Evolutionary conservation across 139 green algal genomes (phyloP).

Genomic region (Tetradesmus obliquus): DNA sequence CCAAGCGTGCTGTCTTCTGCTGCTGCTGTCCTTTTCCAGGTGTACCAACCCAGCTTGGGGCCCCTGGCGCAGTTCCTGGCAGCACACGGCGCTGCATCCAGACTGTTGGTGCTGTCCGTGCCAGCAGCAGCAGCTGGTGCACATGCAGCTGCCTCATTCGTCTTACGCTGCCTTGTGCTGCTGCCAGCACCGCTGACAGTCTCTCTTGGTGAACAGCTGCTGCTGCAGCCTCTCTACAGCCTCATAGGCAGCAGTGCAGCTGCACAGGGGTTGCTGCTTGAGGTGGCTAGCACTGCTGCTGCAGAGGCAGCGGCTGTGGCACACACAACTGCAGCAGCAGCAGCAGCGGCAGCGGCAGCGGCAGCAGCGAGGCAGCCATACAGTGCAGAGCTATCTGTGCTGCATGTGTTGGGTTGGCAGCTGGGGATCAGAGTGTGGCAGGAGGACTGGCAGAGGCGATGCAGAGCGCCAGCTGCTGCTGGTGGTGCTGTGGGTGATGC

Average conservation of each 20-base stretch:
- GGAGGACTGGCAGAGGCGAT: conserved; percentile 13
- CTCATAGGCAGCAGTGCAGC: not conserved
- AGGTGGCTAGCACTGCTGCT: conserved; percentile 1
- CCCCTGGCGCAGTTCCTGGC: not conserved
- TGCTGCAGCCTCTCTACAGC: conserved; percentile 35
- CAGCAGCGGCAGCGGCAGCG: not conserved
- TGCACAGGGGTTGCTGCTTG: not conserved
- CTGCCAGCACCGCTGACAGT: not conserved
- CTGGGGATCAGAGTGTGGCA: conserved; percentile 25
- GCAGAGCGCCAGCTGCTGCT: not conserved
- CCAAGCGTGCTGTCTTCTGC: not conserved
- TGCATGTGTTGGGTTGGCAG: conserved; percentile 5
- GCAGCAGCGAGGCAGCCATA: not conserved
- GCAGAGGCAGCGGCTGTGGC: not conserved
- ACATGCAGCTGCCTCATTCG: not conserved
- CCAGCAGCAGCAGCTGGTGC: not conserved
- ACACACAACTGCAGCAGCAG: not conserved
- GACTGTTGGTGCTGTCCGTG: conserved; percentile 2
- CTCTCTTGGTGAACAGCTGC: not conserved
- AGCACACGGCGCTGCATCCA: not conserved
- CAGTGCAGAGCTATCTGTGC: not conserved
- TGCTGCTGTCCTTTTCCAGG: not conserved
- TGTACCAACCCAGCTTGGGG: not conserved
- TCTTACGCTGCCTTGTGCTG: conserved; percentile 31
- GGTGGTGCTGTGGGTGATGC: not conserved